phyloP scores from a whole-genome alignment of 176 grass and related monocot genomes.

The Lolium rigidum region DNA sequence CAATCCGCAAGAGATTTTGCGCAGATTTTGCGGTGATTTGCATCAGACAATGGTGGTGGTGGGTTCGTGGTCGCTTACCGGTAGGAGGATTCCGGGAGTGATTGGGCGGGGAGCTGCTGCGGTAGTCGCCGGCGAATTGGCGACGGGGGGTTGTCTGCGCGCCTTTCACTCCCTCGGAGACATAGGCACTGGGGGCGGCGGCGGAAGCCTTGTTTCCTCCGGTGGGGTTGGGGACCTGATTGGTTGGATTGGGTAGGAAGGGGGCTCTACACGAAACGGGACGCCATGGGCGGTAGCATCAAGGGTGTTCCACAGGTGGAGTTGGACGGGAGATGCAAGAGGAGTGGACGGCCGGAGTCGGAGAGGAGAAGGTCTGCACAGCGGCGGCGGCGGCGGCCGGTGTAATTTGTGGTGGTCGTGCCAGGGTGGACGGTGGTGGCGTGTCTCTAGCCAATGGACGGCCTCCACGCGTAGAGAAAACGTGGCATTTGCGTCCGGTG shows the following conservation, averaged over 20 bases:
- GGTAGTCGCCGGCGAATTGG: conserved; percentile 16
- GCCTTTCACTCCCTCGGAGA: neutral
- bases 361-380: neutral
- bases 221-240: neutral
- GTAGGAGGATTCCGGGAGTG: conserved; percentile 7
- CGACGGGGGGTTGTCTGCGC: neutral
- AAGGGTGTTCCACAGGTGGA: neutral
- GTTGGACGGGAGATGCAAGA: neutral
- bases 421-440: conserved; percentile 7
- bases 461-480: neutral
- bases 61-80: neutral
- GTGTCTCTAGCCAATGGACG: neutral
- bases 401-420: neutral
- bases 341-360: neutral
- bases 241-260: neutral
- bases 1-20: neutral
- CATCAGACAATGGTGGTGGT: too few relatives aligned
- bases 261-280: neutral
- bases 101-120: neutral
- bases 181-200: neutral
- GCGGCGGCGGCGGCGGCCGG: neutral
- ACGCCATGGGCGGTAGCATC: neutral
- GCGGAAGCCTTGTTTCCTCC: neutral
- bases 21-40: neutral
- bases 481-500: neutral